Evolutionary conservation across 257 asterid species (phyloP), one percentile per base, ranked within the genome.

Genomic region (Solanum bulbocastanum): DNA sequence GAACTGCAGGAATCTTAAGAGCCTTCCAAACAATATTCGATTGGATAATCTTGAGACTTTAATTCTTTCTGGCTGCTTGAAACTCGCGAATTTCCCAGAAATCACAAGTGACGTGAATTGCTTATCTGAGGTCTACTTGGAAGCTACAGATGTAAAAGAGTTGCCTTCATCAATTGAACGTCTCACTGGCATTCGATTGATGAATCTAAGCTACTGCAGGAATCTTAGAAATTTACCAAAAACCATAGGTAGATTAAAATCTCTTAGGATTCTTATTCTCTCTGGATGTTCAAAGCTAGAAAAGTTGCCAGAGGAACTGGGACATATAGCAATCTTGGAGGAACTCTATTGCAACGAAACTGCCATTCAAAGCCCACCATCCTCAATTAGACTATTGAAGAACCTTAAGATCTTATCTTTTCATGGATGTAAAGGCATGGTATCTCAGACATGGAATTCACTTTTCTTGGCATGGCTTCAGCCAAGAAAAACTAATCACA

Each of bases 351-450:
- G 86, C 3, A 49, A 87, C 2, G 84, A 52, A n/a, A 87, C 87
- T 33, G 74, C 87, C 60, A 68, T 83, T 32, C 35, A 32, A 16
- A 23, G 62, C 60, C 65, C 62, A 69, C 89, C 76, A 36, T 72
- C 84, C 35, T 87, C 89, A 11, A 69, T 87, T 69, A 20, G 56
- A 4, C 56, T 49, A 4, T 42, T 87, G 32, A 83, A 71, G 74
- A 87, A 83, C 83, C 89, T 88, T 49, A 88, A 27, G 82, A 74
- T 6, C 58, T 74, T 88, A 83, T 69, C 89, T 25, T 87, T 87
- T 42, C 81, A 81, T 35, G 65, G 89, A 72, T 87, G 87, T 58
- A 83, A 83, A 58, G 65, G 62, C 10, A 58, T 75, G 30, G 66
- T 46, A 32, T 37, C 76, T 56, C 87, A 56, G 22, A 5, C 74